Base-by-base conservation (phyloP, 2,329 filamentous ascomycete genomes). In the Coniochaeta prunicola region DNA sequence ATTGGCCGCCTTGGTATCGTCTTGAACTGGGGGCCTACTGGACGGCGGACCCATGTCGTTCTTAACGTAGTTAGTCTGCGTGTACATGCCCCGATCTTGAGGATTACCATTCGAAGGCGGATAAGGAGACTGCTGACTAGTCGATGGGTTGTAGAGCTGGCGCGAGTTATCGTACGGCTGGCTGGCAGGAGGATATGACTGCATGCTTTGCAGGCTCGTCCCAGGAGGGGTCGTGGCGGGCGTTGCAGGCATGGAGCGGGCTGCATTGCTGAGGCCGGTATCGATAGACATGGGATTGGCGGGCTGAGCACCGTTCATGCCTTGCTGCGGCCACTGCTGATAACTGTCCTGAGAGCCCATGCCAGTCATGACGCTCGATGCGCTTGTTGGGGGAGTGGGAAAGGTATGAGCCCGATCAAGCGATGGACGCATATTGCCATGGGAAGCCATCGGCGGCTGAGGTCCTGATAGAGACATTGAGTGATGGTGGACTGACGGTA, bases 381-480 rank as follows among this genome's bases (percentile, higher is more conserved):
- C 90, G 71, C 91, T 97, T 0, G 92, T 91, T 1, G 93, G 92
- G 36, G 93, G 93, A 3, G 93, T 97, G 3, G 93, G 92, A 74
- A 97, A 97, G 1, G 92, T 96, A 71, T 96, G 90, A 17, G 92
- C 88, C 57, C 93, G 86, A 63, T 97, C 92, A 38, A 96, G 76
- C 7, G 84, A 80, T 8, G 92, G 92, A 48, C 93, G 86, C 68
- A 91, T 85, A 76, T 70, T 86, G 74, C 84, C 84, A 67, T 93
- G 90, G 19, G 90, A 85, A 1, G 83, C 76, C 48, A 86, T 71
- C 33, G 82, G 74, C 55, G 79, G 73, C 62, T 83, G 81, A 1
- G 81, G 78, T 0, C 79, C 79, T 0, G 81, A 78, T 71, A 94
- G 71, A 4, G 73, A 70, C 74, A 82, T 92, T 78, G 75, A 83